These are phyloP conservation scores for Pelomyxa schiedti DNA, from an alignment of 78 protist genomes.

Conservation along the genomic window DNA sequence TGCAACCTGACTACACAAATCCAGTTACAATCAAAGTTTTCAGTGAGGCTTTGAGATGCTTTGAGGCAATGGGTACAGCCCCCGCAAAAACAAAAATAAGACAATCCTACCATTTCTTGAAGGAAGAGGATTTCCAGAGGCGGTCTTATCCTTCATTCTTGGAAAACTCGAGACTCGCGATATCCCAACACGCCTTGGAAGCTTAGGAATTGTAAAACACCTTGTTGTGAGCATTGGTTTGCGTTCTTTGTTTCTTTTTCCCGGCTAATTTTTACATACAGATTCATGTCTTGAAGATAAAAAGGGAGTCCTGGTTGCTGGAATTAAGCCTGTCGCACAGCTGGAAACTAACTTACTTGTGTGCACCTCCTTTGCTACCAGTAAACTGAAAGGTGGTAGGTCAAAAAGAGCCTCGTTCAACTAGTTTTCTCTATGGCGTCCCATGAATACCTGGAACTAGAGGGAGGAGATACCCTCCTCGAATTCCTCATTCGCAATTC, in stretches of 20 bases:
- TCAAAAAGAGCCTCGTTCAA: conserved; percentile 34
- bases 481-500: conserved; percentile 39
- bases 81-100: too few species aligned
- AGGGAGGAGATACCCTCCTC: conserved; percentile 36
- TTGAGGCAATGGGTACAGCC: conserved; percentile 48
- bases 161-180: conserved; percentile 20
- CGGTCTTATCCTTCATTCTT: conserved; percentile 22
- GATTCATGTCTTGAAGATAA: conserved; percentile 18
- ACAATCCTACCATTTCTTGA: not conserved
- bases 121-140: conserved; percentile 50
- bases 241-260: not conserved
- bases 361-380: too few species aligned
- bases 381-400: conserved; percentile 17
- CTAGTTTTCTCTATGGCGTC: conserved; percentile 50
- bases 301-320: conserved; percentile 41
- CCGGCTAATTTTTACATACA: not conserved
- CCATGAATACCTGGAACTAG: conserved; percentile 32
- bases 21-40: conserved; percentile 20
- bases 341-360: too few species aligned
- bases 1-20: conserved; percentile 17
- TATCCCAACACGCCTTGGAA: conserved; percentile 14
- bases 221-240: conserved; percentile 38
- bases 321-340: conserved; percentile 35
- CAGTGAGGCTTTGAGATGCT: conserved; percentile 62
- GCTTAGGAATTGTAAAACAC: conserved; percentile 33